Evolutionary conservation across 1,284 basidiomycete species (phyloP), one percentile per base, ranked within the genome.

Genomic region (Schizopora paradoxa): DNA sequence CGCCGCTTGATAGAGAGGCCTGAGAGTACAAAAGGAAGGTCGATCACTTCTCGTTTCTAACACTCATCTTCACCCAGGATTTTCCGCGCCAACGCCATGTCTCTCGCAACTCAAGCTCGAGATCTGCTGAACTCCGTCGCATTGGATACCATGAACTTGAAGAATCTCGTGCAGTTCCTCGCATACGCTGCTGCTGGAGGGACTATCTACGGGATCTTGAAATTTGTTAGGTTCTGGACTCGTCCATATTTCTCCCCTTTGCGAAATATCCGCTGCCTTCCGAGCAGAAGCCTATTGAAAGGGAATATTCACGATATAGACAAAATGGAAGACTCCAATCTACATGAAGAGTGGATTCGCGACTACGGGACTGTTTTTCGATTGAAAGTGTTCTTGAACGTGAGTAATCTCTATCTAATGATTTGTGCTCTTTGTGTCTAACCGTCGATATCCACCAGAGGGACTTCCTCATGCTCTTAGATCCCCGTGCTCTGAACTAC

Each of bases 321-420:
- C 41, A 57, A 66, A 2, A 63, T 61, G 11, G 61, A 58, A 7
- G 70, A 64, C 50, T 64, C 62, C 2, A 63, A 64, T 0, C 52
- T 72, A 18, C 68, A 74, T 22, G 73, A 79, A 43, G 55, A 70
- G 56, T 86, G 83, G 82, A 58, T 69, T 0, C 54, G 65, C 32
- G 52, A 76, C 48, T 80, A 80, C 51, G 82, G 83, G 0, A 58
- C 51, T 4, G 76, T 72, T 0, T 54, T 82, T 40, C 68, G 59
- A 47, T 78, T 71, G 45, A 66, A 67, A 43, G 63, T 63, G 1
- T 54, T 76, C 1, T 62, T 81, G 25, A 64, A 66, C 23, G 80
- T 81, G 49, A 43, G 72, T 37, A 16, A 19, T 1, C 54, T 23
- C 21, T 41, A n/a, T 19, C 23, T 8, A 23, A 27, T 21, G 6